Base-by-base conservation (phyloP, 2,329 filamentous ascomycete genomes). In the Biscogniauxia sp. region DNA sequence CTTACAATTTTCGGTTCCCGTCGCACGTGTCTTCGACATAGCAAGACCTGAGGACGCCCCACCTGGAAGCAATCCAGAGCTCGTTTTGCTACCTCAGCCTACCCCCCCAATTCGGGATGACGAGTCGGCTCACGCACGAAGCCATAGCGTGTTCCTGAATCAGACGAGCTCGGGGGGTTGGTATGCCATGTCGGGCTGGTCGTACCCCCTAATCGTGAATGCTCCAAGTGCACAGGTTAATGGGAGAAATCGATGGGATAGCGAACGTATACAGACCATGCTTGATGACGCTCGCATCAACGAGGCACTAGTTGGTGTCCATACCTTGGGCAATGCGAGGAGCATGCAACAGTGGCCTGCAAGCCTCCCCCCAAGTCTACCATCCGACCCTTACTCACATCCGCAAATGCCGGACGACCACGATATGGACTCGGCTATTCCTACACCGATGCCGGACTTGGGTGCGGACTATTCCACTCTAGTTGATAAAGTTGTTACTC, bases 151-250 rank as follows among this genome's bases (percentile, higher is more conserved):
- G 0, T 96, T 95, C 71, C 83, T 98, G 61, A 97, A 97, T 73
- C 89, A 89, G 67, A 97, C 93, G 1, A 86, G 90, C 59, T 80
- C 82, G n/a, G 94, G 93, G 28, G 90, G 91, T 62, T 98, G 94
- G 93, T 99, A 94, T 74, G 95, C 93, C 32, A 84, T 98, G 77
- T 97, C 94, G 1, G 94, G 96, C 60, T 83, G 82, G 50, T 87
- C 87, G 8, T 98, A 97, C 69, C 95, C 95, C 3, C 83, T 94
- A 9, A 92, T 97, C 26, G 89, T 93, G 20, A 86, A 92, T 57
- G 88, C 82, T 0, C 81, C 82, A 0, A 64, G 72, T 2, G 84
- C 79, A 20, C 77, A 75, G 64, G 78, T 80, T 51, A 78, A 78
- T 66, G 75, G 69, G 13, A 71, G 74, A 7, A 78, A 79, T 26